Evolutionary conservation across 2,329 filamentous ascomycete species (phyloP).

Genomic region (Penicillium sp.): DNA sequence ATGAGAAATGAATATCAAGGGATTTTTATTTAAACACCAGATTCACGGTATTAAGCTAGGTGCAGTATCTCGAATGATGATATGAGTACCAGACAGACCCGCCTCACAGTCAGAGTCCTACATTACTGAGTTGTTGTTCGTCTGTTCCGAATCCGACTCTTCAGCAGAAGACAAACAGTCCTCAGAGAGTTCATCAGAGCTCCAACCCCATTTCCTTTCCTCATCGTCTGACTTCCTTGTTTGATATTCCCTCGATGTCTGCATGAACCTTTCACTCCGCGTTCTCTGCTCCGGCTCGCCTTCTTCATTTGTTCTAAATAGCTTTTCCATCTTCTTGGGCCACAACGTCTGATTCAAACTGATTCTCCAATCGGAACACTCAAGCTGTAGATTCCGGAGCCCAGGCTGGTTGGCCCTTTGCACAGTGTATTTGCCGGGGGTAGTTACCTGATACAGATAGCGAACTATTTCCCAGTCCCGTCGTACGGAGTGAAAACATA

Average conservation of each 20-base stretch:
- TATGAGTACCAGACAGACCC: no score
- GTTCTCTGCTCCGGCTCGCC: not conserved
- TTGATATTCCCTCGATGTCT: not conserved
- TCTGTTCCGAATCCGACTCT: not conserved
- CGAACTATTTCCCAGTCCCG: slow-evolving; percentile 5
- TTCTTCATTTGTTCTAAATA: not conserved
- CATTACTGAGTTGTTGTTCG: not conserved
- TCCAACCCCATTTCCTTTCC: not conserved
- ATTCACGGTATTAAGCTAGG: no score
- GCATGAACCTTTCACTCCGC: not conserved
- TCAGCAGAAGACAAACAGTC: not conserved
- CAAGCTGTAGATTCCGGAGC: not conserved
- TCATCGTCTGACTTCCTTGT: not conserved
- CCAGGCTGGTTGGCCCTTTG: not conserved
- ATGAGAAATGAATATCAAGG: no score
- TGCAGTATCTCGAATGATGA: no score
- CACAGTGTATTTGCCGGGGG: not conserved
- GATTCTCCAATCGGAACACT: not conserved
- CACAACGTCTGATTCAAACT: not conserved
- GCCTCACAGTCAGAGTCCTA: not conserved
- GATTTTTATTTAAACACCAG: no score
- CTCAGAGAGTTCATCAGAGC: not conserved
- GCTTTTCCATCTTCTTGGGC: not conserved
- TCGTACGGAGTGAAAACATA: slow-evolving; percentile 3
- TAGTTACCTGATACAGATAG: not conserved